These are phyloP conservation scores for Amaranthus hypochondriacus DNA, from an alignment of 148 eudicot species.

Conservation along the genomic window DNA sequence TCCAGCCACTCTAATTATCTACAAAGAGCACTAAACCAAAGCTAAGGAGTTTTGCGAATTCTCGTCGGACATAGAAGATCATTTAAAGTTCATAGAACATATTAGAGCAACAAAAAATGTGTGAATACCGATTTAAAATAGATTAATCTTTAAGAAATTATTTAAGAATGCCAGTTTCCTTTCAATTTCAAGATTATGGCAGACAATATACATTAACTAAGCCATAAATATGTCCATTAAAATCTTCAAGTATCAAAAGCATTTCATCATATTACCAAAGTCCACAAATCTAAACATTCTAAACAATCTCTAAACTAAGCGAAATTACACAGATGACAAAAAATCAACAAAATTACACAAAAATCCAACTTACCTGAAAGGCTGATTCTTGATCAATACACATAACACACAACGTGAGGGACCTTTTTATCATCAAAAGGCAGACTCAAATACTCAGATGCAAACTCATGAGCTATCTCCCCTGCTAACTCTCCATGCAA, in stretches of 20 bases:
- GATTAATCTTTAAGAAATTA: too few relatives aligned
- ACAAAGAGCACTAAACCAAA: neutral
- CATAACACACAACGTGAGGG: slow-evolving; percentile 53
- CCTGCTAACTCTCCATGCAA: slow-evolving; percentile 60
- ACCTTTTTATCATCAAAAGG: slow-evolving; percentile 64
- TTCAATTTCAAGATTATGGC: neutral
- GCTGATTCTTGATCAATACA: slow-evolving; percentile 13
- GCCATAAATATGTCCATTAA: neutral
- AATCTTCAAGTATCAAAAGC: neutral
- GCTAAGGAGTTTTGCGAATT: neutral
- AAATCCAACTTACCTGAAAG: slow-evolving; percentile 22
- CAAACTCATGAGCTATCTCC: slow-evolving; percentile 65
- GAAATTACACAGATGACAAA: neutral
- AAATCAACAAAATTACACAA: neutral
- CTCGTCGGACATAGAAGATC: too few relatives aligned
- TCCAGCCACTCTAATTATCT: neutral
- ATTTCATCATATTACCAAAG: neutral
- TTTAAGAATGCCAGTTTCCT: too few relatives aligned
- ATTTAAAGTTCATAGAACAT: too few relatives aligned
- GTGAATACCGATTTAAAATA: too few relatives aligned
- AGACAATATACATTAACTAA: neutral
- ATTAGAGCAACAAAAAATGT: too few relatives aligned
- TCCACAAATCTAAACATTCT: neutral
- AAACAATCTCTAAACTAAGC: neutral
- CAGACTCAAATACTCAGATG: slow-evolving; percentile 54